Conservation (phyloP, 495 filamentous ascomycete species). For the Trichodelitschia bisporula region DNA sequence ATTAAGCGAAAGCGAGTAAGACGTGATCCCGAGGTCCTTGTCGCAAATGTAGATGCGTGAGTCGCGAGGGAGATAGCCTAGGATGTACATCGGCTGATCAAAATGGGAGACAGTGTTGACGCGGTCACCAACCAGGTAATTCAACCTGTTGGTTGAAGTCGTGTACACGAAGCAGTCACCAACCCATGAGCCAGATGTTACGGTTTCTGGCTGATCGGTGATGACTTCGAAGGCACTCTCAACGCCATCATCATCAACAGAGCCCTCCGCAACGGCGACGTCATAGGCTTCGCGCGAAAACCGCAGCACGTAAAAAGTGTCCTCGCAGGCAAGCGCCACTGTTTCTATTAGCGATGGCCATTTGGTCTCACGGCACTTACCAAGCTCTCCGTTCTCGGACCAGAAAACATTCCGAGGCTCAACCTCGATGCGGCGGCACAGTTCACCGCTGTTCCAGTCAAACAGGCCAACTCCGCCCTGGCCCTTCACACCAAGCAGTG, state of each 20-base stretch:
- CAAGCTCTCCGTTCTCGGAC: too few species aligned
- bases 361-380: too few species aligned
- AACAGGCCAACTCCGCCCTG: constrained; percentile 88
- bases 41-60: constrained; percentile 81
- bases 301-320: constrained; percentile 81
- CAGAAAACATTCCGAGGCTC: constrained; percentile 58
- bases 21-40: constrained; percentile 79
- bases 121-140: constrained; percentile 95
- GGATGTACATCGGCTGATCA: constrained; percentile 79
- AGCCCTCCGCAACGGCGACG: constrained; percentile 52
- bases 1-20: constrained; percentile 75
- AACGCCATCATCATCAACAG: constrained; percentile 84
- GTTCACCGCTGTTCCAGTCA: constrained; percentile 75
- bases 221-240: constrained; percentile 93
- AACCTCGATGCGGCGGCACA: constrained; percentile 88
- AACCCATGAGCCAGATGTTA: constrained; percentile 92
- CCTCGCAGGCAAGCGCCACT: constrained; percentile 82
- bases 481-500: constrained; percentile 84
- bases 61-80: constrained; percentile 88
- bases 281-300: constrained; percentile 75
- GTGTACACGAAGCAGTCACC: constrained; percentile 99
- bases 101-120: constrained; percentile 98
- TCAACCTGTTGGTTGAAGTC: constrained; percentile 84
- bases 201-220: constrained; percentile 82
- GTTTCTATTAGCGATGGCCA: too few species aligned